Evolutionary conservation across 2,329 filamentous ascomycete genomes (phyloP).

Genomic region (Grosmannia penicillata): DNA sequence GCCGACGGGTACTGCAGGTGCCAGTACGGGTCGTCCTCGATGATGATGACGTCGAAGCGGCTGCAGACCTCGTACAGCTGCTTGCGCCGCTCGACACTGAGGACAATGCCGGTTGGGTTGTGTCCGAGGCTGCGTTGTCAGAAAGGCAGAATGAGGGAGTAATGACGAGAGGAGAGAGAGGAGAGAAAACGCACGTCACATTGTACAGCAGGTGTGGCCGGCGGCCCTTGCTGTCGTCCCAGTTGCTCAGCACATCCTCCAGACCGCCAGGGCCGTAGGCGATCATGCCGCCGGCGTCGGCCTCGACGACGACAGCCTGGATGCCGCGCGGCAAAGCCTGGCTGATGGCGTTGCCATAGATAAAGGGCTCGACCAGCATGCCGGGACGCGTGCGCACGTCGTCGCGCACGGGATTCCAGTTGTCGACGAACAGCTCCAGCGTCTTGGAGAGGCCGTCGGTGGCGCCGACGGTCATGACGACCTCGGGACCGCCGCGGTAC

Average conservation of each 20-base stretch:
- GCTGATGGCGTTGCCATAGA: conserved; percentile 64
- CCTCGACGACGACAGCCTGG: conserved; percentile 56
- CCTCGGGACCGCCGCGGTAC: conserved; percentile 61
- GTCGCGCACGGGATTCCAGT: conserved; percentile 53
- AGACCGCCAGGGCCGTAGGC: conserved; percentile 58
- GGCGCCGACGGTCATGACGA: conserved; percentile 65
- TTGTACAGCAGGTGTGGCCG: conserved; percentile 80
- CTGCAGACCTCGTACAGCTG: conserved; percentile 70
- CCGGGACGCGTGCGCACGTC: conserved; percentile 57
- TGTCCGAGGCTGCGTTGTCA: conserved; percentile 56
- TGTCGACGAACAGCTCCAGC: conserved; percentile 59
- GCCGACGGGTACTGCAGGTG: conserved; percentile 79
- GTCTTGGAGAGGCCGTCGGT: conserved; percentile 78
- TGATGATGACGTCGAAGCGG: conserved; percentile 75
- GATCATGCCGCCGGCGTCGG: conserved; percentile 72
- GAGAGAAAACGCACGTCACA: conserved; percentile 51
- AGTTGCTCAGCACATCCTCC: conserved; percentile 64
- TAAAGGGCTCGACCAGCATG: conserved; percentile 64
- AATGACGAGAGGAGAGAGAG: background rate
- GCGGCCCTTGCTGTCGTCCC: conserved; percentile 61
- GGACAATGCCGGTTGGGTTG: conserved; percentile 68
- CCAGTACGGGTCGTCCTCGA: conserved; percentile 95
- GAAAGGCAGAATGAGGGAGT: conserved; percentile 19
- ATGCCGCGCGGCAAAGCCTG: conserved; percentile 53
- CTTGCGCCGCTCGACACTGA: conserved; percentile 58